Base-by-base conservation (phyloP, 2,329 filamentous ascomycete genomes). In the Cordyceps militaris region DNA sequence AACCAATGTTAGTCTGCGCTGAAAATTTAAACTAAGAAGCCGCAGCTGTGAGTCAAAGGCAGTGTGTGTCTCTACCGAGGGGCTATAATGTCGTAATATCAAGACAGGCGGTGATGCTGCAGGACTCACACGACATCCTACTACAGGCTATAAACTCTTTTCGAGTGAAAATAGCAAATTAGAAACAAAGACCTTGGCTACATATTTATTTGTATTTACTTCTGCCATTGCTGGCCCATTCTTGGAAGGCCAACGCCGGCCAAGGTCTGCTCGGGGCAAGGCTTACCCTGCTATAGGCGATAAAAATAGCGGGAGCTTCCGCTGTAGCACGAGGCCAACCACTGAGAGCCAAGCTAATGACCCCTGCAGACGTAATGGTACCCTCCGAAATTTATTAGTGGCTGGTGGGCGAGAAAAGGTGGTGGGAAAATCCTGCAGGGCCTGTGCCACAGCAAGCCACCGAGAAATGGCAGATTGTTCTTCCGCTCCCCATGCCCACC, bases 401-500 rank as follows among this genome's bases (percentile, higher is more conserved):
- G 55, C 55, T 51, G 40, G 55, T 51, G 46, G 34, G 43, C 8
- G n/a, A 24, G 26, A 26, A 3, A n/a, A 24, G 3, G 8, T 34
- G n/a, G 28, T 32, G 8, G n/a, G 11, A 36, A 56, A 53, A 21
- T 13, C 52, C 28, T 44, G 23, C 21, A 53, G 16, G 50, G 50
- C 36, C 56, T 51, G 24, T 26, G 28, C 42, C 47, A 38, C 58
- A 38, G 36, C 34, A 58, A 32, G 43, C 42, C 42, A 59, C 42
- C 49, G 59, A 48, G n/a, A 23, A 49, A 55, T 40, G 34, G 50
- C 43, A 14, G n/a, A 54, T 51, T 44, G 23, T 51, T 71, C 34
- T 63, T 70, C 69, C 69, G 63, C 48, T 30, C 1, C 30, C 21
- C n/a, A n/a, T 14, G 23, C n/a, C 7, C 44, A 38, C n/a, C n/a